These are phyloP conservation scores for Clathrus columnatus DNA, from an alignment of 768 basidiomycete species.

Conservation along the genomic window DNA sequence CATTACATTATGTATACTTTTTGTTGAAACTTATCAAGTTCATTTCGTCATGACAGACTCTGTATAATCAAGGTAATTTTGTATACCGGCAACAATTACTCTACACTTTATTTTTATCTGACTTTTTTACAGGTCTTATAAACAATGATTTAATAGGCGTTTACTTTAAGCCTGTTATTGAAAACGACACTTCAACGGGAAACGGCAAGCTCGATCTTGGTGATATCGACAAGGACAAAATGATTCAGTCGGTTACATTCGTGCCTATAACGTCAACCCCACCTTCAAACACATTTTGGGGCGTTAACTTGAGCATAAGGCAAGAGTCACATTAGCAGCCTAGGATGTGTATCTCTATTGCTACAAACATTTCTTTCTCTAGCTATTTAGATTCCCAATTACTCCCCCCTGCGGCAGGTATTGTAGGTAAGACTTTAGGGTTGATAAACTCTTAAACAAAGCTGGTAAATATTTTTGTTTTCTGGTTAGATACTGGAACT, in stretches of 20 bases:
- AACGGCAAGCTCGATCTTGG: conserved; percentile 23
- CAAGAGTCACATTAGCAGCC: too few species aligned
- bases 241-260: conserved; percentile 8
- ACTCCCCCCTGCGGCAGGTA: background rate
- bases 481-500: conserved; percentile 25
- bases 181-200: too few species aligned
- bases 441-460: too few species aligned
- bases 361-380: background rate
- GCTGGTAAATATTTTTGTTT: background rate
- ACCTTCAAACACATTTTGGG: conserved; percentile 23
- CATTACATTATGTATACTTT: too few species aligned
- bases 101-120: too few species aligned
- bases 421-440: background rate
- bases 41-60: too few species aligned
- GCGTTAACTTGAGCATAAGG: conserved; percentile 22
- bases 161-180: too few species aligned
- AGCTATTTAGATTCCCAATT: background rate
- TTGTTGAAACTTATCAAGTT: too few species aligned
- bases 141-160: too few species aligned
- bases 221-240: conserved; percentile 8
- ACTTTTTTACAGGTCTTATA: too few species aligned
- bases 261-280: conserved; percentile 14
- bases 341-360: conserved; percentile 17
- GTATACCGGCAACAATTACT: too few species aligned
- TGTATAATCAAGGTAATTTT: too few species aligned